Percentiles rank a stretch among this genome's conserved stretches.
phyloP scores from a whole-genome alignment of 805 yeast genomes.

The Monosporozyma unispora region DNA sequence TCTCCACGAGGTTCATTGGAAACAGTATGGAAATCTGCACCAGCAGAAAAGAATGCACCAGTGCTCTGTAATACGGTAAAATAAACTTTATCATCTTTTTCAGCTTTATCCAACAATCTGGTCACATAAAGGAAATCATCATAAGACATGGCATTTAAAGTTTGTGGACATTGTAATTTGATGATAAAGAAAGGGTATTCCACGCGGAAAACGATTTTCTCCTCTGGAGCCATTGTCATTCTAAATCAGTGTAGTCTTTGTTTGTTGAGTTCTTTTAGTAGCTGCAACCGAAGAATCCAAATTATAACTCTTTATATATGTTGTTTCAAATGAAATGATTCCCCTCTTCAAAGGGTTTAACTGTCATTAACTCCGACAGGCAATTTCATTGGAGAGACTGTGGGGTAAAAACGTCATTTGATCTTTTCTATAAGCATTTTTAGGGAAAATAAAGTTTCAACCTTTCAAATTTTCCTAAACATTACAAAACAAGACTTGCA shows the following conservation, averaged over 20 bases:
- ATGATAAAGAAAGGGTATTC: slow-evolving; percentile 43
- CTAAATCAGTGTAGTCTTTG: neutral
- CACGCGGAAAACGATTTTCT: slow-evolving; percentile 11
- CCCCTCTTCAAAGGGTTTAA: slow-evolving; percentile 1
- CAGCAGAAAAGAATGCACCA: slow-evolving; percentile 75
- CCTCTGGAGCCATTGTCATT: slow-evolving; percentile 4
- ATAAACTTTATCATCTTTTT: slow-evolving; percentile 48
- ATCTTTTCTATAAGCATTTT: neutral
- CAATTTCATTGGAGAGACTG: neutral
- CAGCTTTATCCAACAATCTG: slow-evolving; percentile 50
- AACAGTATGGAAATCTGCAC: slow-evolving; percentile 56
- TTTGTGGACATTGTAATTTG: slow-evolving; percentile 52
- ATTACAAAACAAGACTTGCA: too few species aligned
- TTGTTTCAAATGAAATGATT: neutral
- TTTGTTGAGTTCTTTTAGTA: neutral
- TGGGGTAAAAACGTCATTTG: neutral
- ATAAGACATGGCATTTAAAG: slow-evolving; percentile 58
- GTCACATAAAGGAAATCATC: slow-evolving; percentile 57
- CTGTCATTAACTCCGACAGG: neutral
- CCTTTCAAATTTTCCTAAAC: too few species aligned
- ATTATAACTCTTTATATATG: neutral
- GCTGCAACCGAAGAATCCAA: neutral
- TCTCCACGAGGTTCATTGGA: slow-evolving; percentile 7
- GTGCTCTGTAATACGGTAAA: slow-evolving; percentile 61
- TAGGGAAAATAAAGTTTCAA: neutral